Evolutionary conservation across 805 yeast species (phyloP), one percentile per base, ranked within the genome.

Genomic region (Lipomyces starkeyi): DNA sequence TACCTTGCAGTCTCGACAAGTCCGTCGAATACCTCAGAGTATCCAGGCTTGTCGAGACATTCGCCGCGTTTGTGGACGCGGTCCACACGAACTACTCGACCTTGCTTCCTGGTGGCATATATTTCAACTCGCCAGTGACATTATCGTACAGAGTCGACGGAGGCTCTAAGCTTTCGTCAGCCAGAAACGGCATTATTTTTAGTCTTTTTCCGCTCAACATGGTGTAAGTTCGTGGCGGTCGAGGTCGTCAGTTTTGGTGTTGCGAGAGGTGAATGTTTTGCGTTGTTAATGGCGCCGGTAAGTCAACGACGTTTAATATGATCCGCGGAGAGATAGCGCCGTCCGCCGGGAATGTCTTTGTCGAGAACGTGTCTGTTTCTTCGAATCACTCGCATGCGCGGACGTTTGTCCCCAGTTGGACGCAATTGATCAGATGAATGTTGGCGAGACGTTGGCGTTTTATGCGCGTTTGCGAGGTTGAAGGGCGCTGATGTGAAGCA

Each of bases 251-350:
- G 78, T 2, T 78, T 77, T 65, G 78, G 78, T 7, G 78, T 78
- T 29, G 66, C 66, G 49, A 70, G 72, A 4, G 75, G 75, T n/a
- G 80, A 78, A 56, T 73, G 77, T 58, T 78, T 78, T 71, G 81
- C 79, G 1, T 68, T 78, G 29, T 73, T 78, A 78, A 78, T 59
- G 81, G 81, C 35, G 81, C 81, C 2, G 81, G 81, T 2, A 78
- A 78, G 63, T 77, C 80, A 3, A 78, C 81, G 6, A 73, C 75
- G 7, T 77, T 78, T 67, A 76, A 78, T 65, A 73, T 78, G 77
- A 75, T 78, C 61, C 75, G 80, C 4, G 81, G 80, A 2, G 81
- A 78, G 59, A 65, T 75, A 22, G 61, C 59, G 13, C 76, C 80
- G 0, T 65, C 75, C 4, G 61, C 58, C 2, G 81, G 81, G 20